Percentiles rank a stretch among this genome's conserved stretches.
phyloP scores from a whole-genome alignment of 306 rosid genomes.

The Parietaria judaica region DNA sequence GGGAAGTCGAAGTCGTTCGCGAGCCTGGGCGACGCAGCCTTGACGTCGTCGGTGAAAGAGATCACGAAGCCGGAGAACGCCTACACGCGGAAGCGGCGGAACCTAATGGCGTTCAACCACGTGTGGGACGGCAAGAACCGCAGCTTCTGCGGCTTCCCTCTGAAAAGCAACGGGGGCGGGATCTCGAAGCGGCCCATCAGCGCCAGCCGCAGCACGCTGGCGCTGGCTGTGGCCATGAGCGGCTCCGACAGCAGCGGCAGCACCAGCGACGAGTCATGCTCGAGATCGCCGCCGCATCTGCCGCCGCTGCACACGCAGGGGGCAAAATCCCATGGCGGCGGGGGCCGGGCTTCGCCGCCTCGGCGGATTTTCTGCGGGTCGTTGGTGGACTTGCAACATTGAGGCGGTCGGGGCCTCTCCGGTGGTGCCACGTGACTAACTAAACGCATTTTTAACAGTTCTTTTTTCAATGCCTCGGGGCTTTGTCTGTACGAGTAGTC shows the following conservation, averaged over 20 bases:
- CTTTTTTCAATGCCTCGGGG: background rate
- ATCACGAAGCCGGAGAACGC: conserved; percentile 80
- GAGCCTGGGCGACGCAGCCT: conserved; percentile 46
- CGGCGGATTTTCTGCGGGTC: conserved; percentile 20
- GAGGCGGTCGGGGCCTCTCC: conserved; percentile 19
- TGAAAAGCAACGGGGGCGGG: conserved; percentile 49
- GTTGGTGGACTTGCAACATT: conserved; percentile 55
- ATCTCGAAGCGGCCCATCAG: conserved; percentile 68
- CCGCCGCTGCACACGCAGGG: conserved; percentile 45
- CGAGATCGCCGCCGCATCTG: conserved; percentile 29
- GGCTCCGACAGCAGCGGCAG: conserved; percentile 50
- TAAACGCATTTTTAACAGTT: background rate
- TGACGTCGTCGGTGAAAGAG: conserved; percentile 40
- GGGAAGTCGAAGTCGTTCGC: conserved; percentile 83
- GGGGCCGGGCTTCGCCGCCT: conserved; percentile 20
- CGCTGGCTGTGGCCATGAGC: conserved; percentile 66
- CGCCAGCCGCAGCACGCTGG: conserved; percentile 59
- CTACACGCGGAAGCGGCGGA: conserved; percentile 58
- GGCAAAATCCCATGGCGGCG: conserved; percentile 9
- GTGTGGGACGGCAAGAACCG: conserved; percentile 57
- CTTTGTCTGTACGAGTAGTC: background rate
- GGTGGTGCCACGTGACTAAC: background rate
- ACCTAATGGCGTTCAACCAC: conserved; percentile 47
- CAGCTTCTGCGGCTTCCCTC: conserved; percentile 36
- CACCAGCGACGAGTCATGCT: conserved; percentile 54